Percentiles rank a stretch among this genome's conserved stretches.
Evolutionary conservation across 2,329 filamentous ascomycete genomes (phyloP).

Genomic region (Emydomyces testavorans): DNA sequence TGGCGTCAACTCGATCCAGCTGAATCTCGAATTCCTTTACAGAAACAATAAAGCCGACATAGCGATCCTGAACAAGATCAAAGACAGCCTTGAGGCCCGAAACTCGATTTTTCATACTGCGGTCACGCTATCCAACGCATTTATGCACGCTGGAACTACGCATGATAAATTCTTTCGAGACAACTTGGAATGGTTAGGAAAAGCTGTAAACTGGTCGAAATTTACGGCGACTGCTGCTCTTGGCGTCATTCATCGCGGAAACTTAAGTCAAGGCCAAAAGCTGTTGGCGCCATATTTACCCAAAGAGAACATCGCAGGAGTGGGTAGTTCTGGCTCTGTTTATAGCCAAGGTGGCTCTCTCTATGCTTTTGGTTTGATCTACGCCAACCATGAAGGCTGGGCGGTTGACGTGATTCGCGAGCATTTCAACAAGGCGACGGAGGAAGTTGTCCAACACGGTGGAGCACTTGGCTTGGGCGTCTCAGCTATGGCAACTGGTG

Average conservation of each 20-base stretch:
- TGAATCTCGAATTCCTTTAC: slow-evolving; percentile 94
- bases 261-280: slow-evolving; percentile 84
- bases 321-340: slow-evolving; percentile 67
- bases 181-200: slow-evolving; percentile 94
- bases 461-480: slow-evolving; percentile 91
- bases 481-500: slow-evolving; percentile 92
- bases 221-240: slow-evolving; percentile 94
- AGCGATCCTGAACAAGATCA: slow-evolving; percentile 87
- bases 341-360: slow-evolving; percentile 95
- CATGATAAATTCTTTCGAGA: slow-evolving; percentile 98
- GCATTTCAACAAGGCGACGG: slow-evolving; percentile 40
- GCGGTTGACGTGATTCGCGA: slow-evolving; percentile 46
- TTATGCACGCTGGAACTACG: slow-evolving; percentile 98
- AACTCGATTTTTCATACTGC: slow-evolving; percentile 98
- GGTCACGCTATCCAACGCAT: slow-evolving; percentile 93
- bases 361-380: slow-evolving; percentile 90
- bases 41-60: slow-evolving; percentile 89
- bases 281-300: slow-evolving; percentile 91
- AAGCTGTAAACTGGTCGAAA: slow-evolving; percentile 99
- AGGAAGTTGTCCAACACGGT: slow-evolving; percentile 90
- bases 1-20: slow-evolving; percentile 82
- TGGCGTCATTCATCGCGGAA: slow-evolving; percentile 92
- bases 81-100: slow-evolving; percentile 85
- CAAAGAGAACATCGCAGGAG: slow-evolving; percentile 48
- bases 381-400: slow-evolving; percentile 91